Conservation (phyloP, 805 yeast species). For the Kuraishia piskuri region DNA sequence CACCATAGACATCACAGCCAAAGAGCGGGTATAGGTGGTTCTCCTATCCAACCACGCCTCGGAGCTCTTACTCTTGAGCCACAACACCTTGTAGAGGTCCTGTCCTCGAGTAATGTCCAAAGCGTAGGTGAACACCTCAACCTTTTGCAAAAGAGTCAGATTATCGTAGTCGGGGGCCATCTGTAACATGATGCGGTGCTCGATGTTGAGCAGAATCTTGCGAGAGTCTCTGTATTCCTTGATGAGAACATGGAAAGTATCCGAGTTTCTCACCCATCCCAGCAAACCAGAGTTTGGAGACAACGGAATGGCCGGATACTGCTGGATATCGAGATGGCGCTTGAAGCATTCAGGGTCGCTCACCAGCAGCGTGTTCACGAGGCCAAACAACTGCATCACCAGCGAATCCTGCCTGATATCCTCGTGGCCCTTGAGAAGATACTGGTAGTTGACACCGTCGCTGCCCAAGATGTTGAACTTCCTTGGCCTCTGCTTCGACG, state of each 20-base stretch:
- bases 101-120: constrained; percentile 93
- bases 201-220: constrained; percentile 82
- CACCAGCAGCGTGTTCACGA: constrained; percentile 81
- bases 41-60: constrained; percentile 98
- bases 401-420: constrained; percentile 95
- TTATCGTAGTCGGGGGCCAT: constrained; percentile 97
- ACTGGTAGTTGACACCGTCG: constrained; percentile 87
- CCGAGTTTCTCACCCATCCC: constrained; percentile 97
- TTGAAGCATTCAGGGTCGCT: constrained; percentile 95
- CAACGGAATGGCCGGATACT: constrained; percentile 87
- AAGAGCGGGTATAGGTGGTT: constrained; percentile 89
- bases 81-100: constrained; percentile 87
- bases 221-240: constrained; percentile 89
- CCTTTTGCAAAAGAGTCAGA: constrained; percentile 80
- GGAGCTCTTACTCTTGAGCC: constrained; percentile 93
- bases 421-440: constrained; percentile 87
- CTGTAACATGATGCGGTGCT: constrained; percentile 91
- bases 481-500: constrained; percentile 95
- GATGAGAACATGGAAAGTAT: constrained; percentile 89
- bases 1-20: constrained; percentile 98
- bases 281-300: constrained; percentile 95
- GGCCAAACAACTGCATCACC: constrained; percentile 95
- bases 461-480: constrained; percentile 71
- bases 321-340: constrained; percentile 88
- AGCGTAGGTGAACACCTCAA: constrained; percentile 95